Evolutionary conservation across 305 asterid genomes (phyloP), one percentile per base, ranked within the genome.

Genomic region (Rubia peregrina): DNA sequence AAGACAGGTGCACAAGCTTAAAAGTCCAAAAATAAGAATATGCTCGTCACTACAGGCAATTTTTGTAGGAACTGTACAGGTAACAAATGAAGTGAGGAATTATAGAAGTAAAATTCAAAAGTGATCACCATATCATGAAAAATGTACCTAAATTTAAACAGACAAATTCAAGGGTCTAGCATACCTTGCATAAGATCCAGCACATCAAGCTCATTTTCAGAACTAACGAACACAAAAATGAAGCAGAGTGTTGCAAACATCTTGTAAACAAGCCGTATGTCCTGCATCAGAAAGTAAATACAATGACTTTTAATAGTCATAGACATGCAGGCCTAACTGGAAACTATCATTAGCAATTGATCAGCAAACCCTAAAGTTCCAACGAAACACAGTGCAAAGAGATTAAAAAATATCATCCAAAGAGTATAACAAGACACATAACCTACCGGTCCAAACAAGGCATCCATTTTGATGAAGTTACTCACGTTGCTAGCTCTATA

Each of bases 151-250:
- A 56, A 56, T 0, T 56, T 56, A 8, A 19, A 56, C 71, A 69
- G 12, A 61, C 17, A 19, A 51, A 63, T 44, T 69, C 67, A 75
- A 67, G 53, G 65, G 26, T 74, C 24, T 69, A 78, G 22, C 68
- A 70, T 86, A 90, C 98, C 98, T 93, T 93, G 98, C 97, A 89
- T 85, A 43, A 94, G 95, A 84, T 94, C 99, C n/a, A 94, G 88
- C 89, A 94, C 83, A 4, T 97, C 99, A 44, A 94, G 97, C 81
- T 94, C 99, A 78, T 91, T 91, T 75, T 94, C 99, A 0, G 89
- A 85, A 75, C 78, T 75, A 66, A 91, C 97, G 67, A 94, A 94
- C 72, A 94, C 70, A 84, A 94, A 89, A 68, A 91, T 86, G 53
- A 94, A 81, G 79, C 88, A 92, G 69, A 91, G 78, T 2, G 99